These are phyloP conservation scores for Rosa rugosa DNA, from an alignment of 306 rosid species.

Conservation along the genomic window DNA sequence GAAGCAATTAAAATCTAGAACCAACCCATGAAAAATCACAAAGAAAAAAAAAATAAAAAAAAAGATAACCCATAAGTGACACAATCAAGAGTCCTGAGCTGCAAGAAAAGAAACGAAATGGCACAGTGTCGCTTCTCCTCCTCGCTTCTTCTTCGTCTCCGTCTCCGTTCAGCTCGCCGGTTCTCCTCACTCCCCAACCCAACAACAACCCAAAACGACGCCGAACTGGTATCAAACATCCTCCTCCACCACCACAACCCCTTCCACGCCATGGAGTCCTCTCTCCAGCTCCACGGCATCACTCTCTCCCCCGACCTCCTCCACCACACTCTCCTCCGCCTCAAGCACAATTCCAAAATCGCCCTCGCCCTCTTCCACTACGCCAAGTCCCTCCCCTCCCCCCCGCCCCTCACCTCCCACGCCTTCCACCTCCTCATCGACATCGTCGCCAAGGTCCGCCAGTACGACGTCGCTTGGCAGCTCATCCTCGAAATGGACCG, in stretches of 20 bases:
- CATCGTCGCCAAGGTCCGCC: conserved; percentile 68
- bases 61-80: too few relatives aligned
- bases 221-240: conserved; percentile 50
- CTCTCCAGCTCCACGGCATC: conserved; percentile 76
- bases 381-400: conserved; percentile 58
- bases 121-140: neutral
- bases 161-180: conserved; percentile 6
- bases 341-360: conserved; percentile 66
- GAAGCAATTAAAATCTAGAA: too few relatives aligned
- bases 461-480: conserved; percentile 83
- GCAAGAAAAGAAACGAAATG: neutral
- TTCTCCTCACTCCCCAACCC: conserved; percentile 15
- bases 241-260: conserved; percentile 87
- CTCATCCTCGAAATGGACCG: conserved; percentile 71
- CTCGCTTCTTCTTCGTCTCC: neutral
- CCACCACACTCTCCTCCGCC: conserved; percentile 63
- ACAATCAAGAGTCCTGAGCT: too few relatives aligned
- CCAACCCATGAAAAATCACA: too few relatives aligned
- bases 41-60: too few relatives aligned
- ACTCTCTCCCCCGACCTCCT: conserved; percentile 60
- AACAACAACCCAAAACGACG: conserved; percentile 32
- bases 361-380: conserved; percentile 73
- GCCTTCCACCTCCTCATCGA: conserved; percentile 65
- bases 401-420: conserved; percentile 42
- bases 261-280: conserved; percentile 70